These are phyloP conservation scores for Hammondia hammondi DNA, from an alignment of 169 alveolate genomes.

Conservation along the genomic window DNA sequence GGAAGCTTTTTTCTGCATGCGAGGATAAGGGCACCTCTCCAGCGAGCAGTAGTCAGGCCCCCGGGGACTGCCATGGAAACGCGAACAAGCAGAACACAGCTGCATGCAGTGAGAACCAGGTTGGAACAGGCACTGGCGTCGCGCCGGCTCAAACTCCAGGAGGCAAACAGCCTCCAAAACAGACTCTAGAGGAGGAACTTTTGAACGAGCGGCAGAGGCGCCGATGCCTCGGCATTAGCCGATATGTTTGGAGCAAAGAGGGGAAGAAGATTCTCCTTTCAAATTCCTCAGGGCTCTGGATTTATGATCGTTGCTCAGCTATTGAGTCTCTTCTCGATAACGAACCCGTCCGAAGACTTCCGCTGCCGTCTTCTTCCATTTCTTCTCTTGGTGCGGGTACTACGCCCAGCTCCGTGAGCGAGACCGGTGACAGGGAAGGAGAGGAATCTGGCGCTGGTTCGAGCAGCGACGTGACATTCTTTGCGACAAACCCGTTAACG, in stretches of 20 bases:
- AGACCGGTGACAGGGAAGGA: neutral
- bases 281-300: constrained; percentile 20
- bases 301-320: neutral
- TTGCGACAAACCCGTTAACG: neutral
- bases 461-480: neutral
- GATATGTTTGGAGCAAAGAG: constrained; percentile 8
- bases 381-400: no score
- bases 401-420: neutral
- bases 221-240: constrained; percentile 12
- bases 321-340: neutral
- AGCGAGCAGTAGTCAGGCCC: neutral
- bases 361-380: no score
- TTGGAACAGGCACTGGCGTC: neutral
- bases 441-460: neutral
- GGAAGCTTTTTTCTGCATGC: neutral
- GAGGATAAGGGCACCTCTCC: neutral
- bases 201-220: constrained; percentile 37
- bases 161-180: neutral
- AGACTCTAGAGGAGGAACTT: constrained; percentile 36
- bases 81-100: neutral
- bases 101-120: neutral
- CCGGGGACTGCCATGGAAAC: neutral
- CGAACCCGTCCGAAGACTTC: neutral
- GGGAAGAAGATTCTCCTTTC: neutral
- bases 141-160: neutral